Evolutionary conservation across 2,329 filamentous ascomycete genomes (phyloP), one percentile per base, ranked within the genome.

Genomic region (Colletotrichum tropicale): DNA sequence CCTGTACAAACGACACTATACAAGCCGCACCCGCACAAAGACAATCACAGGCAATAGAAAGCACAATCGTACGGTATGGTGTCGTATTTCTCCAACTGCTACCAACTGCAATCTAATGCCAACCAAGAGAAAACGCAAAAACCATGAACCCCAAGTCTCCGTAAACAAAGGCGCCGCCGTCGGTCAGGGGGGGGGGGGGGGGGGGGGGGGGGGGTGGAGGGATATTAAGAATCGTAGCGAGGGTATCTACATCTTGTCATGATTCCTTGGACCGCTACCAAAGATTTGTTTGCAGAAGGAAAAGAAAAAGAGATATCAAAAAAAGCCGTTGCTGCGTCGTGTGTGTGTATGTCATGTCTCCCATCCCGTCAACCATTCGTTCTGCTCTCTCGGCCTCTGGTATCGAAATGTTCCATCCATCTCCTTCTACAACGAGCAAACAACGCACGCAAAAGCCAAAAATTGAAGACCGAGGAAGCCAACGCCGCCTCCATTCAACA

Each of bases 171-270:
- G 56, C 67, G 67, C 67, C 67, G 55, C 24, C 34, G 26, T 16
- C n/a, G 56, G 67, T 61, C n/a, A 21, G 12, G 43, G 18, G 43
- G n/a, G 43, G n/a, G 8, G n/a, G 43, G 13, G 10, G n/a, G 43
- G 43, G n/a, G 43, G n/a, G 43, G n/a, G 43, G n/a, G n/a, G n/a
- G 43, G n/a, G 43, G n/a, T 13, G n/a, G 43, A 21, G 10, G n/a
- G 43, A 52, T 48, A 55, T 52, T 52, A 62, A 64, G 52, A 69
- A 36, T 61, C 67, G 67, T 62, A 62, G 67, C 67, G 67, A 67
- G 67, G 67, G 67, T 70, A 70, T 70, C 26, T 70, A 70, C 67
- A 70, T 70, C 48, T 60, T 70, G 67, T 62, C 67, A 58, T 70
- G 67, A 70, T 62, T 58, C 67, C 67, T 62, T 61, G 24, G 30